Base-by-base conservation (phyloP, 257 asterid species). In the Ilex asprella region DNA sequence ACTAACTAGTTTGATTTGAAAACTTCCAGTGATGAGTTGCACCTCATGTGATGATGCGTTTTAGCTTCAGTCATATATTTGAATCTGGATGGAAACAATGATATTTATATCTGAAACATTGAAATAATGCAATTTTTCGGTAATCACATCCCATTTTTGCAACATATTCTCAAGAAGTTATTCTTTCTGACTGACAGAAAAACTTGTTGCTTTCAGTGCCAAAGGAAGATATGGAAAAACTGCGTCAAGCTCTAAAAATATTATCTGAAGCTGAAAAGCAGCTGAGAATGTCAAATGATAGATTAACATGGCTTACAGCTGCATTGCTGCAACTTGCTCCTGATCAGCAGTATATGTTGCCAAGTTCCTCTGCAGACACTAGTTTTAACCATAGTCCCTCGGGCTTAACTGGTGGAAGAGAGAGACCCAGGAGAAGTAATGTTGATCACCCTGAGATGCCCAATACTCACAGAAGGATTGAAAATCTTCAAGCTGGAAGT, bases 251-350 rank as follows among this genome's bases (percentile, higher is more conserved):
- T 43, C 75, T 92, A 60, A 89, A 80, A 68, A 89, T 94, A 15
- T 73, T 92, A 51, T 92, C 99, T 2, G 99, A 92, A 77, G 94
- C 99, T 31, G 99, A 92, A 77, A 89, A 89, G 84, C 97, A 92
- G 85, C 80, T 92, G 75, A 85, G 99, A 76, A 76, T 84, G 61
- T 85, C 99, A 9, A 86, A 75, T 49, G 98, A 88, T 77, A 78
- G 78, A 76, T 78, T 84, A 55, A 92, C 98, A 30, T 92, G 99
- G 99, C 86, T 92, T 60, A 92, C 99, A 2, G 99, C 97, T 30
- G 97, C 97, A 27, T 70, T 92, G 60, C 76, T 92, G 74, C 99
- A 92, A 75, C 88, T 92, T 71, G 99, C 97, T 58, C 96, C 97
- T 6, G 99, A 92, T 75, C 93, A 84, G 63, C 96, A 86, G 67